Conservation (phyloP, 805 yeast genomes). For the Candida corydali region DNA sequence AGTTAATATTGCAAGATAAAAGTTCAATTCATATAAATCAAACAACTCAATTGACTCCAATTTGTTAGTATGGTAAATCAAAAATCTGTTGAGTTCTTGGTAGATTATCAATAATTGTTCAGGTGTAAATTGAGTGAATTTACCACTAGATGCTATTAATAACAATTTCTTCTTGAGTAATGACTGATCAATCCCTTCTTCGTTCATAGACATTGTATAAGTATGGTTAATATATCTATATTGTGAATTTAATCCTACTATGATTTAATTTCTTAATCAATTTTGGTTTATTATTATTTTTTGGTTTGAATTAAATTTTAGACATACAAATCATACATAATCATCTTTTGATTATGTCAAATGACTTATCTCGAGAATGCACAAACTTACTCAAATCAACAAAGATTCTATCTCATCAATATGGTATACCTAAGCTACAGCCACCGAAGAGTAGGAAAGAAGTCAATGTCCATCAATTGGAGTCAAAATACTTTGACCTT, state of each 20-base stretch:
- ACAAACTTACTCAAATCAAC: conserved; percentile 19
- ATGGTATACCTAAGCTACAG: conserved; percentile 26
- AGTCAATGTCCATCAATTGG: conserved; percentile 14
- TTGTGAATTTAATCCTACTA: no score
- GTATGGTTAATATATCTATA: no score
- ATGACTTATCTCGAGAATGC: conserved; percentile 18
- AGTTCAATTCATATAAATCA: conserved; percentile 65
- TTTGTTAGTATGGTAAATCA: conserved; percentile 25
- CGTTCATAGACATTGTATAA: no score
- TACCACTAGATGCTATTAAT: conserved; percentile 45
- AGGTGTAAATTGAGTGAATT: conserved; percentile 49
- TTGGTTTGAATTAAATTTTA: no score
- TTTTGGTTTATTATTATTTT: conserved; percentile 1
- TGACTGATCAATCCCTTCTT: conserved; percentile 4
- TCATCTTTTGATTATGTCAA: conserved; percentile 15
- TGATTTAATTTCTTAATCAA: no score
- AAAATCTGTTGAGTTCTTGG: conserved; percentile 35
- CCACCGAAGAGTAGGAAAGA: conserved; percentile 1
- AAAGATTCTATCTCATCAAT: conserved; percentile 24
- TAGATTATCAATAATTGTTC: conserved; percentile 35
- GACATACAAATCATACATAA: no score
- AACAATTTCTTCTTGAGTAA: conserved; percentile 44
- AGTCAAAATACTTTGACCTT: conserved; percentile 21
- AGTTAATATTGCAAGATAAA: conserved; percentile 57
- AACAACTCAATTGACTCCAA: conserved; percentile 47